These are phyloP conservation scores for Maudiozyma serrabonitensis DNA, from an alignment of 805 yeast genomes.

Conservation along the genomic window DNA sequence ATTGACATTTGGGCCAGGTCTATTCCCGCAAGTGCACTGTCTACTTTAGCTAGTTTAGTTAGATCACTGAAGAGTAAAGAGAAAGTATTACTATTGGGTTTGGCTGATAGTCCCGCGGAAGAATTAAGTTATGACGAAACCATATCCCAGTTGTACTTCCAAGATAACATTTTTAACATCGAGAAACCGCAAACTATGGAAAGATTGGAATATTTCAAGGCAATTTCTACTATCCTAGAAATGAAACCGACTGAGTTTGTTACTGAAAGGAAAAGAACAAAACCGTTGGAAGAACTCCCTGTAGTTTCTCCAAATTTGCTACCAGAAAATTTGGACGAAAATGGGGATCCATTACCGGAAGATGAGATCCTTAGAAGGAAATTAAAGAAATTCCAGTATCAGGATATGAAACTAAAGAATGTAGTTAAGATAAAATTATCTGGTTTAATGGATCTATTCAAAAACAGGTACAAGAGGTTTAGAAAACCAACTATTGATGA, in stretches of 20 bases:
- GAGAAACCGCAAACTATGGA: constrained; percentile 40
- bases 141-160: constrained; percentile 16
- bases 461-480: constrained; percentile 78
- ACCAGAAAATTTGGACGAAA: constrained; percentile 12
- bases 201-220: constrained; percentile 47
- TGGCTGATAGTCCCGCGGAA: constrained; percentile 45
- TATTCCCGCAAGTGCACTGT: constrained; percentile 57
- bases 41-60: constrained; percentile 62
- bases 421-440: constrained; percentile 76
- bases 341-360: constrained; percentile 27
- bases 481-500: constrained; percentile 88
- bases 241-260: constrained; percentile 67
- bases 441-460: constrained; percentile 82
- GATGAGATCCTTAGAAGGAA: constrained; percentile 33
- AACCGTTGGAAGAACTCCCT: constrained; percentile 34
- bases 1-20: constrained; percentile 67
- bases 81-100: constrained; percentile 61
- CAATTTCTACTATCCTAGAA: constrained; percentile 42
- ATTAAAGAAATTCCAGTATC: constrained; percentile 38
- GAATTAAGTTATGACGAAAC: constrained; percentile 28
- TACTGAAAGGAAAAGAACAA: constrained; percentile 43
- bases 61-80: constrained; percentile 64
- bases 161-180: constrained; percentile 40
- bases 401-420: constrained; percentile 77
- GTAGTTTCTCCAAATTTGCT: constrained; percentile 19